Base-by-base conservation (phyloP, 2,329 filamentous ascomycete species). In the Aquanectria penicillioides region DNA sequence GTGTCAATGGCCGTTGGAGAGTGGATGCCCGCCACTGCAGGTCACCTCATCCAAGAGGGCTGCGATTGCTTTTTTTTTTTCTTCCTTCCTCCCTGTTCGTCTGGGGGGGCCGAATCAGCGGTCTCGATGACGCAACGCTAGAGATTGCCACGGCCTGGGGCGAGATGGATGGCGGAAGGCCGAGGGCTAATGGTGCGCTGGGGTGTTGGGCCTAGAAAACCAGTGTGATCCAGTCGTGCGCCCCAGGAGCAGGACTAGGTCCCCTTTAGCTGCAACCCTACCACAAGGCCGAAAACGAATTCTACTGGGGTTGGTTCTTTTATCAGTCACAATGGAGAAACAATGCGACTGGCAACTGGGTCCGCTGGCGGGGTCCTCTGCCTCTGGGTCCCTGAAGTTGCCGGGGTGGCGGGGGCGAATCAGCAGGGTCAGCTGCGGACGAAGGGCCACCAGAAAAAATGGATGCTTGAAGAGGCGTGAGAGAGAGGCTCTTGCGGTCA, bases 91-190 rank as follows among this genome's bases (percentile, higher is more conserved):
- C 50, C n/a, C 26, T 50, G 12, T 38, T 59, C 37, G 34, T 18
- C n/a, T 28, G 17, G 43, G 37, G n/a, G 40, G 17, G 12, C 18
- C 47, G 48, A 58, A 57, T 60, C 49, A 60, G 38, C n/a, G 25
- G 50, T 28, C 43, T 23, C 36, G 26, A 55, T 60, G 63, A 58
- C 59, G 48, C 64, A 64, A 48, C 43, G 43, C 46, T 48, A 50
- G 17, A 41, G 53, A 68, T 61, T 44, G 50, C 58, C 60, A 64
- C 59, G 36, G 47, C 31, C 41, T 50, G 44, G 49, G 52, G 44
- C 43, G n/a, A n/a, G n/a, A n/a, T n/a, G 56, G 18, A 57, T 56
- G 56, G 26, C 53, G 44, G 57, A 57, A n/a, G n/a, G n/a, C n/a
- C n/a, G n/a, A n/a, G 64, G 28, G 33, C 12, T 47, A 55, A 47